phyloP scores from a whole-genome alignment of 768 basidiomycete genomes.

The Rhizopogon vesiculosus region DNA sequence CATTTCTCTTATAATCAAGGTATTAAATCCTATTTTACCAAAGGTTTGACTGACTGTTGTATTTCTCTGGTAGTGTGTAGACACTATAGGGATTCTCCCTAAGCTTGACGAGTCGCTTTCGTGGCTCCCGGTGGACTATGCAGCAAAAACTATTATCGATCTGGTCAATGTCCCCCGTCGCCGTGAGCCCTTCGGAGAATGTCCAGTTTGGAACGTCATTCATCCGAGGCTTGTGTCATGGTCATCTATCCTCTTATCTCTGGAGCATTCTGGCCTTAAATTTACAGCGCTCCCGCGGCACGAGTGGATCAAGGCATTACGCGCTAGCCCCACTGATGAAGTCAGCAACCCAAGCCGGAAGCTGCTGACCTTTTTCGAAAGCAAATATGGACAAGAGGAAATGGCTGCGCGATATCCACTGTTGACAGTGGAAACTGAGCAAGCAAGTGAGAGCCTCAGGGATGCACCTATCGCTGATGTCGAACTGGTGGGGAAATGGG shows the following conservation, averaged over 20 bases:
- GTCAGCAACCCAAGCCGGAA: constrained; percentile 20
- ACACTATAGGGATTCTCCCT: constrained; percentile 34
- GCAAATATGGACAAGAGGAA: constrained; percentile 16
- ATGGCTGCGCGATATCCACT: constrained; percentile 7
- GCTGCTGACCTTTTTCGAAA: constrained; percentile 19
- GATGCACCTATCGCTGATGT: constrained; percentile 11
- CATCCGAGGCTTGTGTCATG: constrained; percentile 22
- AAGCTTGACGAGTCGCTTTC: constrained; percentile 26
- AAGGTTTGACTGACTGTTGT: background rate
- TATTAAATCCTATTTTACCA: background rate
- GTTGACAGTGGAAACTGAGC: constrained; percentile 6
- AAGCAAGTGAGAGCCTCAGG: constrained; percentile 13
- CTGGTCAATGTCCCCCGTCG: constrained; percentile 23
- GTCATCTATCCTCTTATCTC: constrained; percentile 34
- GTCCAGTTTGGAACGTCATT: constrained; percentile 19
- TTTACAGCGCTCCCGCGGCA: constrained; percentile 14
- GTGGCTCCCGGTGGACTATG: constrained; percentile 53
- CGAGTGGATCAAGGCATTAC: constrained; percentile 20
- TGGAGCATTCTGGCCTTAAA: constrained; percentile 31
- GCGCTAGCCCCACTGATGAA: constrained; percentile 17
- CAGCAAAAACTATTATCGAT: constrained; percentile 43
- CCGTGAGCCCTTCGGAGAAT: background rate
- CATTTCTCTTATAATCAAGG: constrained; percentile 25
- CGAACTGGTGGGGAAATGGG: constrained; percentile 37
- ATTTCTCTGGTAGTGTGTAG: constrained; percentile 31